Evolutionary conservation across 1,139 yeast species (phyloP), one percentile per base, ranked within the genome.

Genomic region (Yamadazyma conglobata): DNA sequence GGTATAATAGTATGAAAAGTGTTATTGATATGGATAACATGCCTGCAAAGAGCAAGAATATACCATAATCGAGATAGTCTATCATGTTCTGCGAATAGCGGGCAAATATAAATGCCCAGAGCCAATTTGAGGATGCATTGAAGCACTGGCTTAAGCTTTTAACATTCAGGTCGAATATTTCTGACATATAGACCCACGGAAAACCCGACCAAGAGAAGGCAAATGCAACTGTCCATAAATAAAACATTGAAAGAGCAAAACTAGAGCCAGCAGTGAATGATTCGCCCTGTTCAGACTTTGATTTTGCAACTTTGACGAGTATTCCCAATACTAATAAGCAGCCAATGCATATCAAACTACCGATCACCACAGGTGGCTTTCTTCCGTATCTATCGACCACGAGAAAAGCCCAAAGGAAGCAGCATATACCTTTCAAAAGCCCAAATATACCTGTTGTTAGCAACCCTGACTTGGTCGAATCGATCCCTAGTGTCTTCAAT

Each of bases 381-480:
- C 79, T 60, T 15, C 77, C 79, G 39, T 66, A 47, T 22, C 46
- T 42, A 46, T 73, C 79, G 16, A 73, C 70, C 15, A 71, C 48
- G 36, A 62, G 61, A 36, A 70, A 56, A 3, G 72, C 66, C 64
- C 73, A 64, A 10, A 60, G 35, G 12, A 71, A 50, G 4, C 74
- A 58, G 2, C 71, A 58, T 4, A 58, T 46, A 6, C 70, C 66
- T 42, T 74, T 73, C 24, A 70, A 55, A 19, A 74, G 56, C 22
- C 82, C 78, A 50, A 76, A 77, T 27, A 76, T 63, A 35, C 82
- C 82, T 4, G 83, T 77, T 10, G 79, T 70, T 27, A 73, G 58
- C 27, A 77, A 58, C 1, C 77, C 65, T 2, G 79, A 65, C 30
- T 52, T 50, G 4, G 55, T 35, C 1, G 61, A 60, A 26, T 33